Percentiles rank a stretch among this genome's conserved stretches.
Evolutionary conservation across 2,329 filamentous ascomycete genomes (phyloP).

Genomic region (Huntiella decipiens): DNA sequence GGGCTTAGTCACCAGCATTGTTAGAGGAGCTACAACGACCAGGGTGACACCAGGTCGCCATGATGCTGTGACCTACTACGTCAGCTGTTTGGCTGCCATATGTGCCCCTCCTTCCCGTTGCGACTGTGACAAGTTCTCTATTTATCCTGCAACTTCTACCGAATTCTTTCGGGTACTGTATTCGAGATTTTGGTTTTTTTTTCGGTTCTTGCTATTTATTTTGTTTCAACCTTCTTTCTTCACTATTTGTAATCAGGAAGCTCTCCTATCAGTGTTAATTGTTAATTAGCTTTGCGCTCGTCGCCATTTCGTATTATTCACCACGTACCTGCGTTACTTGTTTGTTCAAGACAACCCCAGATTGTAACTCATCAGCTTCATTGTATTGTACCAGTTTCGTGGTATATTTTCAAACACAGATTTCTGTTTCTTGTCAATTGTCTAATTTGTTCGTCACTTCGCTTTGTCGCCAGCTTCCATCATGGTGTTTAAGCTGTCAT

Average conservation of each 20-base stretch:
- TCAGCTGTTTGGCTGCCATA: not conserved
- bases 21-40: no score
- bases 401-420: no score
- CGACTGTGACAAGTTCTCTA: not conserved
- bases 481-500: slow-evolving; percentile 69
- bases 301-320: not conserved
- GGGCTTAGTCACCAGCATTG: not conserved
- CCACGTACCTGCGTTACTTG: not conserved
- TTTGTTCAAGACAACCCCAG: no score
- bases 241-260: no score
- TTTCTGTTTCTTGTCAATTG: not conserved
- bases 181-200: not conserved
- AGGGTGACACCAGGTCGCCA: no score
- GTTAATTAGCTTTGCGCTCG: no score
- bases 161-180: not conserved
- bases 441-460: no score
- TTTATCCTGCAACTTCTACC: not conserved
- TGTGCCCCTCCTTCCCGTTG: not conserved
- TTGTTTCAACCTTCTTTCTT: not conserved
- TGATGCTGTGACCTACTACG: not conserved
- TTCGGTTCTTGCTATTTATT: not conserved
- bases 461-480: no score
- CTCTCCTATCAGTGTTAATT: no score
- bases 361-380: no score
- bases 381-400: no score